A percentile compares a stretch with the other conserved stretches of the same genome.
Conservation (phyloP, 805 yeast genomes). For the Naumovozyma dairenensis region DNA sequence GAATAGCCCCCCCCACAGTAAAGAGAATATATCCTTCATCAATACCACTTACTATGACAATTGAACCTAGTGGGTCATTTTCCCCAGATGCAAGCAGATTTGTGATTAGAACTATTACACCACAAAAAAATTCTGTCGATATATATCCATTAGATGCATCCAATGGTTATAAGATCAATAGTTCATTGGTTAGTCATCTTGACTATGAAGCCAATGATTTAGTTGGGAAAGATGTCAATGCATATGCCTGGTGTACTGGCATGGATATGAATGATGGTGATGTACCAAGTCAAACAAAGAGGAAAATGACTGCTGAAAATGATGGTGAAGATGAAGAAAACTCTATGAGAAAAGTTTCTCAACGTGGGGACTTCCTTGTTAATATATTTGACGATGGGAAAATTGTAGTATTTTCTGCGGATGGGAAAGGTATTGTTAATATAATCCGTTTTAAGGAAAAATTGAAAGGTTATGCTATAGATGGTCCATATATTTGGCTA, state of each 20-base stretch:
- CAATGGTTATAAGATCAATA: constrained; percentile 19
- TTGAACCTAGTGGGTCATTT: constrained; percentile 20
- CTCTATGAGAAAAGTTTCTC: constrained; percentile 9
- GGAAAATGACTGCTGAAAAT: constrained; percentile 13
- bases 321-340: constrained; percentile 7
- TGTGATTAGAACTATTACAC: constrained; percentile 27
- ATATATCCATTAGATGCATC: constrained; percentile 25
- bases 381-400: constrained; percentile 24
- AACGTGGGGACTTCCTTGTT: constrained; percentile 14
- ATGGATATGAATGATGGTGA: neutral
- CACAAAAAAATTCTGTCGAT: constrained; percentile 28
- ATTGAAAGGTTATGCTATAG: constrained; percentile 29
- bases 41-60: too few species aligned
- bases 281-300: constrained; percentile 10
- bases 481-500: constrained; percentile 28
- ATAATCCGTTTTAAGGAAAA: constrained; percentile 30
- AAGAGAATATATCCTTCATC: too few species aligned
- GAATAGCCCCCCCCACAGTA: too few species aligned
- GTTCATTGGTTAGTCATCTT: constrained; percentile 23
- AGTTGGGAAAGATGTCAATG: constrained; percentile 17
- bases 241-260: constrained; percentile 23
- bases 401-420: constrained; percentile 25
- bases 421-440: constrained; percentile 28
- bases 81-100: constrained; percentile 24
- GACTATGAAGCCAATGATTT: constrained; percentile 28